Evolutionary conservation across 1,284 basidiomycete species (phyloP), one percentile per base, ranked within the genome.

Genomic region (Gomphus bonarii): DNA sequence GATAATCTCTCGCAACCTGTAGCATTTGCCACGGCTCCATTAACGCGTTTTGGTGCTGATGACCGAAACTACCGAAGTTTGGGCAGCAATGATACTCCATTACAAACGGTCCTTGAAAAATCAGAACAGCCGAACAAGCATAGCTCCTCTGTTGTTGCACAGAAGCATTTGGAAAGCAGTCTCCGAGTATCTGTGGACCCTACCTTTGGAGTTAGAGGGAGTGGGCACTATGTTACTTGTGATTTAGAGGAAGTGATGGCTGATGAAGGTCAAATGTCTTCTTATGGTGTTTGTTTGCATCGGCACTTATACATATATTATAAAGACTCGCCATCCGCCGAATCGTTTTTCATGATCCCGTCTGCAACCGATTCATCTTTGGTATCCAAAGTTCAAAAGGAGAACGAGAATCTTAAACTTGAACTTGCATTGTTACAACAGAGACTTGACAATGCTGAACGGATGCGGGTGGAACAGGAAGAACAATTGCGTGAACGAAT

Each of bases 1-100:
- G 86, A 90, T 63, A 83, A 88, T 64, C 75, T 91, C 18, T 85
- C 85, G 6, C 86, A 88, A 63, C 88, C 88, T 1, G 85, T 91
- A 22, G 88, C 88, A n/a, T 91, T 91, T 65, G 81, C 88, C 7
- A 88, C 85, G 3, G 82, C 83, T 16, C 87, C 88, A 14, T 74
- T 91, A 43, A 79, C 78, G 38, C 72, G 68, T 7, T 61, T 74
- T 18, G 72, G 72, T 63, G 54, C 65, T 46, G 43, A 25, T 44
- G 43, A 44, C 43, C 12, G 43, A 20, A 20, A 3, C 12, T 8
- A 10, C 43, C 43, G 22, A 11, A n/a, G 43, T 18, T 18, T n/a
- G 10, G 43, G n/a, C 5, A 44, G 43, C 4, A 18, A 44, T 44
- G 43, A 44, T 7, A 18, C 22, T 25, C 4, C 6, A 4, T 4